phyloP scores from a whole-genome alignment of 2,329 filamentous ascomycete species.

The Aspergillus clavatus region DNA sequence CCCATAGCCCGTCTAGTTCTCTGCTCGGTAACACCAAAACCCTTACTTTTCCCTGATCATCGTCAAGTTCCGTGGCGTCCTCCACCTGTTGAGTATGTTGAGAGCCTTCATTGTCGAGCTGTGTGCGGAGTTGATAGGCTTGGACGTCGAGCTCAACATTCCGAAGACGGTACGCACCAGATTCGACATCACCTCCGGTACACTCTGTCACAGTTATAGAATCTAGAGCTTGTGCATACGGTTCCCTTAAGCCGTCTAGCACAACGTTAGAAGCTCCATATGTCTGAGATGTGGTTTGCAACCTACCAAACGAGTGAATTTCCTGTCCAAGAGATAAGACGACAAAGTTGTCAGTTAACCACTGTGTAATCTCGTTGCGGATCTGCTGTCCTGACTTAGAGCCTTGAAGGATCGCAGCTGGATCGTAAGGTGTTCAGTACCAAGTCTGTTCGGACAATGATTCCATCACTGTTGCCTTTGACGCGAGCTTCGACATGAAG shows the following conservation, averaged over 20 bases:
- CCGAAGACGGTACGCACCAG: constrained; percentile 25
- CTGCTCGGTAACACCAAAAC: constrained; percentile 35
- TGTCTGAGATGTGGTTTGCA: not conserved
- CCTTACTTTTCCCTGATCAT: constrained; percentile 29
- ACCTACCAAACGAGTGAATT: constrained; percentile 28
- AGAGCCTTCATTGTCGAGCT: constrained; percentile 18
- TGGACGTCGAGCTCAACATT: constrained; percentile 41
- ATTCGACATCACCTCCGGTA: constrained; percentile 24
- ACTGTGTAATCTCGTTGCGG: constrained; percentile 34
- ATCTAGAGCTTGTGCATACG: constrained; percentile 27
- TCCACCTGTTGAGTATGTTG: constrained; percentile 18
- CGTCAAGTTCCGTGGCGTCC: constrained; percentile 12
- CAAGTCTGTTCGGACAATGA: constrained; percentile 29
- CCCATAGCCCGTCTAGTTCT: constrained; percentile 42
- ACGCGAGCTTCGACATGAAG: constrained; percentile 39
- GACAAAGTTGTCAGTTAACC: constrained; percentile 32
- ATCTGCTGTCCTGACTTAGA: constrained; percentile 21
- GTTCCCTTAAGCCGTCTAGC: constrained; percentile 22
- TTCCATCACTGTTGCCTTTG: constrained; percentile 20
- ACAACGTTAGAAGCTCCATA: constrained; percentile 2
- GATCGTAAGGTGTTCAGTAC: constrained; percentile 13
- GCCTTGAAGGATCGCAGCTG: not conserved
- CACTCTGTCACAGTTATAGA: constrained; percentile 38
- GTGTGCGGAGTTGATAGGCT: constrained; percentile 34
- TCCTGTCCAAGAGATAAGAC: constrained; percentile 32